phyloP scores from a whole-genome alignment of 257 asterid species.

The Nicotiana paniculata region DNA sequence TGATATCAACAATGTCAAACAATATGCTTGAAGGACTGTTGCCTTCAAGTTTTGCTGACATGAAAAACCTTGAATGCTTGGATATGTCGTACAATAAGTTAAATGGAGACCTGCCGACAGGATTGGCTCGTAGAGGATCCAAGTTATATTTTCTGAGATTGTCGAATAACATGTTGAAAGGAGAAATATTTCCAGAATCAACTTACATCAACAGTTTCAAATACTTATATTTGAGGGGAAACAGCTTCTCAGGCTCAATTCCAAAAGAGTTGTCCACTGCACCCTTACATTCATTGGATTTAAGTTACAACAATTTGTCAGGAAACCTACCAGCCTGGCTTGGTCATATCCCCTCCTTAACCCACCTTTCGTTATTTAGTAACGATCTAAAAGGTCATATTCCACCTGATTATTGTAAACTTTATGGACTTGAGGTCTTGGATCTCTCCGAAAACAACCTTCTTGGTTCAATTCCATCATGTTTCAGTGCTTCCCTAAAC shows the following conservation, averaged over 20 bases:
- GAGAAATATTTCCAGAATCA: not conserved
- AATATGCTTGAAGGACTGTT: slow-evolving; percentile 10
- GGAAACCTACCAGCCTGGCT: slow-evolving; percentile 7
- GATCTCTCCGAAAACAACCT: slow-evolving; percentile 3
- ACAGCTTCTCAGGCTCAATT: slow-evolving; percentile 13
- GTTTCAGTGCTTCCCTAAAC: not conserved
- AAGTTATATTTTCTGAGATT: not conserved
- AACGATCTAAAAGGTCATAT: slow-evolving; percentile 1
- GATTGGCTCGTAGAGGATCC: not conserved
- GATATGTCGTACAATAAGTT: slow-evolving; percentile 17
- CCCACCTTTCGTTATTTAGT: not conserved
- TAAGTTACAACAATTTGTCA: not conserved
- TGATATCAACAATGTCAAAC: not conserved
- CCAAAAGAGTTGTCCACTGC: not conserved
- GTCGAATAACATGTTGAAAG: slow-evolving; percentile 3
- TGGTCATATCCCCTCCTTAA: slow-evolving; percentile 2
- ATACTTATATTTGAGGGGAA: slow-evolving; percentile 9
- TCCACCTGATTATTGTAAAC: slow-evolving; percentile 5
- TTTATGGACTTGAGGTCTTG: not conserved
- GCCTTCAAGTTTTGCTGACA: slow-evolving; percentile 7
- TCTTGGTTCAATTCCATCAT: slow-evolving; percentile 3
- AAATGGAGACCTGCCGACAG: not conserved
- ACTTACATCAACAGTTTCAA: not conserved
- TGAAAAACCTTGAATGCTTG: not conserved
- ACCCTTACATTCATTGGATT: not conserved